phyloP scores from a whole-genome alignment of 768 basidiomycete genomes.

The Leccinum sublutescens region DNA sequence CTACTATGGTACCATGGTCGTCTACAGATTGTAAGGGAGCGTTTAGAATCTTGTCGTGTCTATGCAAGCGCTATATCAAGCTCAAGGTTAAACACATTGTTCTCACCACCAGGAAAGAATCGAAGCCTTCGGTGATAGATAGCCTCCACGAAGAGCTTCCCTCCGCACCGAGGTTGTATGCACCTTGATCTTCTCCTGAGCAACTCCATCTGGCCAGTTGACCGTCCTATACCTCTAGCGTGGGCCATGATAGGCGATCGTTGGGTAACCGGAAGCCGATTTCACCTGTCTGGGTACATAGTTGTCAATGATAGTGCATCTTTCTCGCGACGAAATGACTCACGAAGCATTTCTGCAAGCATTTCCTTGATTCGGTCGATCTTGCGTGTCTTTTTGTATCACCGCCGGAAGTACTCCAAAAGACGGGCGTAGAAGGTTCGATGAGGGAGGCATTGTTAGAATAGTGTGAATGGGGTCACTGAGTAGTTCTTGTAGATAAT shows the following conservation, averaged over 20 bases:
- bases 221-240: too few relatives aligned
- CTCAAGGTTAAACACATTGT: not conserved
- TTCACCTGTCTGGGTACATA: not conserved
- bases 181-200: too few relatives aligned
- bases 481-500: too few relatives aligned
- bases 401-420: not conserved
- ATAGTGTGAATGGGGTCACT: not conserved
- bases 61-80: not conserved
- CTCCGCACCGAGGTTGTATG: not conserved
- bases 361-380: conserved; percentile 4
- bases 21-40: not conserved
- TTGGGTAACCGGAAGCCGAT: not conserved
- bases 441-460: not conserved
- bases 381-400: not conserved
- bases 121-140: not conserved
- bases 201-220: too few relatives aligned
- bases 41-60: not conserved
- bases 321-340: not conserved
- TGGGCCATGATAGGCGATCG: too few relatives aligned
- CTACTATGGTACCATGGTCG: not conserved
- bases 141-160: not conserved
- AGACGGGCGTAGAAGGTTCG: not conserved
- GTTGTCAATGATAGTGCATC: not conserved
- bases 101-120: not conserved
- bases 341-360: conserved; percentile 6